phyloP scores from a whole-genome alignment of 2,329 filamentous ascomycete species.

The Aspergillus brasiliensis region DNA sequence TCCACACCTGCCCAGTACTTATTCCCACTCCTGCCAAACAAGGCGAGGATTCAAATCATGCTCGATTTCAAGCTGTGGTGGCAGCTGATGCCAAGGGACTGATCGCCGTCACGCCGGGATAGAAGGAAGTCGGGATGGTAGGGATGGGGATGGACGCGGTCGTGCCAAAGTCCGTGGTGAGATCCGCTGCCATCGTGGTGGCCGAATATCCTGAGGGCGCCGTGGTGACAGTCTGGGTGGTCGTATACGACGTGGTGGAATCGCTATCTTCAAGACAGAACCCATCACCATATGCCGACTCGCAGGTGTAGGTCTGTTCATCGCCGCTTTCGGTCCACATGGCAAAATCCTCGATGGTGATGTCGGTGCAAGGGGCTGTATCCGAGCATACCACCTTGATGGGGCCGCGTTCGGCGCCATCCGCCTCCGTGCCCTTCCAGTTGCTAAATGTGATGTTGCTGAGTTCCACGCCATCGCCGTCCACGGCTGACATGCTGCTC shows the following conservation, averaged over 20 bases:
- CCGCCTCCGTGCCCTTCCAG: constrained; percentile 56
- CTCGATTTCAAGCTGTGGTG: not conserved
- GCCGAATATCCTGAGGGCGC: constrained; percentile 33
- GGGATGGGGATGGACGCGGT: constrained; percentile 26
- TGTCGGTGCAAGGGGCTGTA: constrained; percentile 54
- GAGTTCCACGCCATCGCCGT: constrained; percentile 56
- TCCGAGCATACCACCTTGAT: constrained; percentile 57
- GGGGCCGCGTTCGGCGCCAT: constrained; percentile 55
- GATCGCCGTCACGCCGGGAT: constrained; percentile 33
- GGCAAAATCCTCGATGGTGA: constrained; percentile 54
- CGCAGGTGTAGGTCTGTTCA: constrained; percentile 46
- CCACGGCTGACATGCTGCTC: constrained; percentile 44
- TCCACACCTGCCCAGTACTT: too few species aligned
- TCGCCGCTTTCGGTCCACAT: constrained; percentile 46
- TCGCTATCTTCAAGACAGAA: constrained; percentile 46
- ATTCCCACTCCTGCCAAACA: not conserved
- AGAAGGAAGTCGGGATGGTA: constrained; percentile 29
- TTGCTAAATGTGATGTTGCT: constrained; percentile 56
- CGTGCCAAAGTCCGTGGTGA: constrained; percentile 29
- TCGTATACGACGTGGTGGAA: constrained; percentile 22
- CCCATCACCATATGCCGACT: constrained; percentile 53
- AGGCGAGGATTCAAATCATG: too few species aligned
- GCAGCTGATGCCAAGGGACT: constrained; percentile 24
- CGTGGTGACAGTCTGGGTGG: constrained; percentile 25
- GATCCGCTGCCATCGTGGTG: constrained; percentile 28